Evolutionary conservation across 495 filamentous ascomycete genomes (phyloP), one percentile per base, ranked within the genome.

Genomic region (Margaritispora aquatica): DNA sequence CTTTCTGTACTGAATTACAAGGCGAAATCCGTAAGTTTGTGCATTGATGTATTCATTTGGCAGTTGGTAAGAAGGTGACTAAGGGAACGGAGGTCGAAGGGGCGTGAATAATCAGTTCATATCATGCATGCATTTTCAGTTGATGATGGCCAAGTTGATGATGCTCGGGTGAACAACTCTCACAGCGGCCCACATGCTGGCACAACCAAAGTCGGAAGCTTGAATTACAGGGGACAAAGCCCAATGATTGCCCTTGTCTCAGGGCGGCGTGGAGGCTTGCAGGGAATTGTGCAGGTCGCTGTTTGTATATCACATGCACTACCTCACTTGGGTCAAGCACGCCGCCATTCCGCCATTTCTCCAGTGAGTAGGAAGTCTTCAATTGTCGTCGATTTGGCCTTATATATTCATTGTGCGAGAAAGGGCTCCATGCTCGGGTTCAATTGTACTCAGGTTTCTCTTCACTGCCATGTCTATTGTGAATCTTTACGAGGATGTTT

Each of bases 1-100:
- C 17, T 64, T 44, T 46, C 29, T 44, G 23, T n/a, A 51, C 34
- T 64, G 17, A n/a, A 22, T 49, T 59, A 60, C 54, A 46, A 57
- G 62, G 57, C 21, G 54, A 49, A 38, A 19, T 15, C 21, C 21
- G n/a, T 36, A 13, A 2, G 20, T 2, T 48, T 47, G 57, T 21
- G 57, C 59, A 62, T 62, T 29, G 48, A n/a, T 26, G n/a, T 26
- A 3, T 29, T 4, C 3, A 13, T 41, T 22, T 19, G 19, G 48
- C n/a, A 21, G 4, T 44, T 3, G 38, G 3, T 9, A 3, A n/a
- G 38, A 17, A 44, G 11, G 11, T n/a, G 38, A 44, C 2, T 44
- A 3, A 3, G 7, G 38, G 8, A n/a, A 17, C 19, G 11, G 38
- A 15, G 38, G 8, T 7, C 3, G 15, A 15, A 17, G 17, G 38